These are phyloP conservation scores for Ambrosia trifida DNA, from an alignment of 129 eudicot species.

Conservation along the genomic window DNA sequence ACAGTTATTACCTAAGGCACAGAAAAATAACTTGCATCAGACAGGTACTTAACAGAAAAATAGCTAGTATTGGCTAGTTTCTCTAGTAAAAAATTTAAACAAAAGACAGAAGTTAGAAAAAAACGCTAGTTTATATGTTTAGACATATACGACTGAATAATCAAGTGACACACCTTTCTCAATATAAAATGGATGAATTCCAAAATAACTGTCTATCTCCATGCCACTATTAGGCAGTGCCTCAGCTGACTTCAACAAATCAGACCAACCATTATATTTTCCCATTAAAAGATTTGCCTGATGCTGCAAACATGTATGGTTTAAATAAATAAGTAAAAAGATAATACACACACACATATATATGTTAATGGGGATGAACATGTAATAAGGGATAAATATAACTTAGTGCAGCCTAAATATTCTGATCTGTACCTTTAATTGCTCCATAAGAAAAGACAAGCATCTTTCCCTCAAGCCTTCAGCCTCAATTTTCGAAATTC, in stretches of 20 bases:
- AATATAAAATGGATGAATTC: slow-evolving; percentile 90
- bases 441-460: slow-evolving; percentile 57
- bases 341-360: background rate
- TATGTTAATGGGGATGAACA: background rate
- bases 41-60: background rate
- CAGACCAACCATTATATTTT: slow-evolving; percentile 61
- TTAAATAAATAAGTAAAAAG: background rate
- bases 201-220: slow-evolving; percentile 57
- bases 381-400: background rate
- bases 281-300: slow-evolving; percentile 33
- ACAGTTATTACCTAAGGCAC: slow-evolving; percentile 48
- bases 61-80: background rate
- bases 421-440: slow-evolving; percentile 50
- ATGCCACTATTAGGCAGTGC: slow-evolving; percentile 39
- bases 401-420: background rate
- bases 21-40: slow-evolving; percentile 4
- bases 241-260: slow-evolving; percentile 35
- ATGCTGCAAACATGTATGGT: slow-evolving; percentile 16
- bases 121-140: background rate
- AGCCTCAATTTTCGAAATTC: slow-evolving; percentile 62
- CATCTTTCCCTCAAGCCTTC: slow-evolving; percentile 57
- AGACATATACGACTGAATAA: background rate
- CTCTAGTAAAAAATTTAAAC: background rate
- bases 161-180: slow-evolving; percentile 56
- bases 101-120: background rate